Conservation (phyloP, 2,329 filamentous ascomycete species). For the Myrmaecium sp. region DNA sequence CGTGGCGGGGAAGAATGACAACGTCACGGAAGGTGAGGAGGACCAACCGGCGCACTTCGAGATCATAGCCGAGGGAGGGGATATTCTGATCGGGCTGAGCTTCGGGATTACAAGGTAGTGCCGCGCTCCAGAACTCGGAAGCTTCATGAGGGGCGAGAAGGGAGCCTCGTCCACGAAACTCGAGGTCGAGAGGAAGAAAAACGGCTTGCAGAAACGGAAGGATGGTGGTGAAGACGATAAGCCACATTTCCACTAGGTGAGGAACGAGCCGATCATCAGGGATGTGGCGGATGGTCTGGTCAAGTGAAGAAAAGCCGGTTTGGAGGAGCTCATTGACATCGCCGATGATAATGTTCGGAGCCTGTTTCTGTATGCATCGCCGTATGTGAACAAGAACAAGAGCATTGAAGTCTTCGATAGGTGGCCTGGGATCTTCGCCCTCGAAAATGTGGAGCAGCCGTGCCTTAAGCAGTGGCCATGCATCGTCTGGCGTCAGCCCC, state of each 20-base stretch:
- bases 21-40: constrained; percentile 77
- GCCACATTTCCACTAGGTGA: constrained; percentile 82
- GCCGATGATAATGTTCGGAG: constrained; percentile 54
- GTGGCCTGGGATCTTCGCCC: constrained; percentile 61
- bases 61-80: constrained; percentile 36
- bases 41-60: constrained; percentile 80
- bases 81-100: constrained; percentile 15
- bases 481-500: constrained; percentile 47
- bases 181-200: constrained; percentile 80
- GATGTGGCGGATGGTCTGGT: constrained; percentile 62
- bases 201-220: constrained; percentile 90
- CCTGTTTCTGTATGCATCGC: constrained; percentile 57
- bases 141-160: constrained; percentile 66
- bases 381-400: constrained; percentile 66
- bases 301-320: constrained; percentile 74
- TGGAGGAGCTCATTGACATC: constrained; percentile 57
- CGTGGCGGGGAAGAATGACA: constrained; percentile 76
- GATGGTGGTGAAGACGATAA: constrained; percentile 78
- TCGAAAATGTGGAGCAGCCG: constrained; percentile 65
- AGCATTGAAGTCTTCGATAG: constrained; percentile 69
- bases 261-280: constrained; percentile 81
- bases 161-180: constrained; percentile 71
- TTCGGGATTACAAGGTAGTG: constrained; percentile 22
- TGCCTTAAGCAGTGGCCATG: constrained; percentile 65
- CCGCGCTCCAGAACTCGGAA: constrained; percentile 75